These are phyloP conservation scores for Aureobasidium zeae DNA, from an alignment of 2,329 filamentous ascomycete genomes.

Conservation along the genomic window DNA sequence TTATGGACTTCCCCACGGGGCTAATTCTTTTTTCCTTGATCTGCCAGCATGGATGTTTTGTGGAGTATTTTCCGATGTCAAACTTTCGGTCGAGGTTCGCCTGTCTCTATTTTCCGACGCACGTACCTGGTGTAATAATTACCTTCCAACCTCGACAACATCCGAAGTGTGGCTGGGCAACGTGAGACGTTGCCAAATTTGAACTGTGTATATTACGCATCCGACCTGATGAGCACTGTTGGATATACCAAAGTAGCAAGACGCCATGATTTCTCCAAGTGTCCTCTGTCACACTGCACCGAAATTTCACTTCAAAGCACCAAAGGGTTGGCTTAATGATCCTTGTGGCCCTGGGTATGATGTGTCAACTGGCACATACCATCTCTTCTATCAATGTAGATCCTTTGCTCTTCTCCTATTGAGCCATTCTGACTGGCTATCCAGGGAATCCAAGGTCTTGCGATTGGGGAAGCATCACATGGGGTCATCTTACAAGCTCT, in stretches of 20 bases:
- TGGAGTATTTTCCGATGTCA: not conserved
- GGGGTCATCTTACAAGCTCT: not conserved
- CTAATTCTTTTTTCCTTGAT: not conserved
- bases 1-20: constrained; percentile 1
- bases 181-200: too few relatives aligned
- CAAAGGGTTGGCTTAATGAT: constrained; percentile 1
- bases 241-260: too few relatives aligned
- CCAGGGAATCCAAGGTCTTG: not conserved
- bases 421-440: not conserved
- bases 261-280: not conserved
- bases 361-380: not conserved
- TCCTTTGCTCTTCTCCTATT: not conserved
- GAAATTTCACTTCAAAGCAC: not conserved
- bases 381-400: constrained; percentile 3
- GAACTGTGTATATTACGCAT: too few relatives aligned
- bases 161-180: too few relatives aligned
- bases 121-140: not conserved
- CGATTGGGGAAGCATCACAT: constrained; percentile 1
- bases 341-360: constrained; percentile 2
- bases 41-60: not conserved
- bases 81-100: not conserved
- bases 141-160: not conserved
- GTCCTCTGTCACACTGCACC: not conserved
- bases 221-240: too few relatives aligned
- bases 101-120: not conserved